These are phyloP conservation scores for Wickerhamiella infanticola DNA, from an alignment of 1,139 yeast species.

Conservation along the genomic window DNA sequence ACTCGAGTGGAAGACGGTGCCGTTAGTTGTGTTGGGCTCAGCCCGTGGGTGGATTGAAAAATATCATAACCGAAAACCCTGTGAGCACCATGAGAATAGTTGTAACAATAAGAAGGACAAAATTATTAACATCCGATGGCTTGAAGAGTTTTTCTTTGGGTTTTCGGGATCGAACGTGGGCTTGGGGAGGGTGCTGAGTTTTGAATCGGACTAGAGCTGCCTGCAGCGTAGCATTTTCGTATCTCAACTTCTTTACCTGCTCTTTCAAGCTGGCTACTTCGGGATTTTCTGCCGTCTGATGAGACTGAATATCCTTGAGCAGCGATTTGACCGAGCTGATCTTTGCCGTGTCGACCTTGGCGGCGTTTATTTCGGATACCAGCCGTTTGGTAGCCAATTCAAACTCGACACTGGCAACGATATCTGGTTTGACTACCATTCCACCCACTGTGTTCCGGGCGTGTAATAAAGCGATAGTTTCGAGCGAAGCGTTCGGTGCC, in stretches of 20 bases:
- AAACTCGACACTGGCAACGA: slow-evolving; percentile 39
- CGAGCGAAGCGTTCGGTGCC: slow-evolving; percentile 48
- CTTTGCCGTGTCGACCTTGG: slow-evolving; percentile 31
- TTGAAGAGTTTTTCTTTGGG: slow-evolving; percentile 4
- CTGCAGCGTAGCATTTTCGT: slow-evolving; percentile 6
- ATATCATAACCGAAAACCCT: slow-evolving; percentile 15
- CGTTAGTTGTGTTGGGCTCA: background rate
- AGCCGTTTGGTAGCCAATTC: slow-evolving; percentile 33
- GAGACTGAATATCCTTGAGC: slow-evolving; percentile 18
- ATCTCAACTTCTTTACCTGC: slow-evolving; percentile 4
- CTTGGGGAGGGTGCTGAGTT: slow-evolving; percentile 5
- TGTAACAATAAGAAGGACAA: slow-evolving; percentile 13
- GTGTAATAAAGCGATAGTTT: slow-evolving; percentile 43
- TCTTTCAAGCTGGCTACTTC: slow-evolving; percentile 3
- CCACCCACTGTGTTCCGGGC: slow-evolving; percentile 44
- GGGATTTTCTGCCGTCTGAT: slow-evolving; percentile 2
- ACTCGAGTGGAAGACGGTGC: background rate
- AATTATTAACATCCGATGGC: slow-evolving; percentile 10
- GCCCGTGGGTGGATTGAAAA: slow-evolving; percentile 15
- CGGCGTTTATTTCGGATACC: slow-evolving; percentile 33
- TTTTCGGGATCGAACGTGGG: background rate
- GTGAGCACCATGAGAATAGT: slow-evolving; percentile 13
- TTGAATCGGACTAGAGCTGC: slow-evolving; percentile 10
- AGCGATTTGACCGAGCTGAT: slow-evolving; percentile 30
- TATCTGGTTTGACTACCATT: slow-evolving; percentile 45